Base-by-base conservation (phyloP, 768 basidiomycete species). In the Rossbeevera mucosa region DNA sequence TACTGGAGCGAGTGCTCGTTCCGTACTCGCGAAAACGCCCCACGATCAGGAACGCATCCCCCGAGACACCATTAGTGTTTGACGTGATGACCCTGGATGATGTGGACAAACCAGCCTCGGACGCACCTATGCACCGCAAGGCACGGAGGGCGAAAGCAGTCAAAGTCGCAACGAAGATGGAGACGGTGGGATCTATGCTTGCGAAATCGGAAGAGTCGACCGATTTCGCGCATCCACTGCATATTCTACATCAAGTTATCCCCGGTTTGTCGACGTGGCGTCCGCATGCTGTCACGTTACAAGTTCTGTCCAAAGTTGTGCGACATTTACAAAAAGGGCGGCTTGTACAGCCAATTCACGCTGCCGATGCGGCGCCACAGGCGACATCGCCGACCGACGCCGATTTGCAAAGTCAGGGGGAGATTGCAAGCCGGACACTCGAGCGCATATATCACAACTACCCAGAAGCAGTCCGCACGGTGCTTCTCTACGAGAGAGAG, bases 1-100 rank as follows among this genome's bases (percentile, higher is more conserved):
- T 94, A 29, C 66, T 91, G 38, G 90, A 97, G 64, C 75, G 78
- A 48, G 81, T 96, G 41, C 74, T 96, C 47, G 60, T 93, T 22
- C 84, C 82, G 0, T 79, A 79, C 59, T 76, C 78, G 41, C 69
- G 62, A 21, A 68, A 70, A 55, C 64, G 46, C 57, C 54, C 50
- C 54, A 11, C 55, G 33, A 11, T 49, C 50, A 49, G 68, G 75
- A 49, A 68, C 47, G 51, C 47, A 12, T 55, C 55, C 20, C 77
- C 77, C 12, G 57, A 61, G 30, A 69, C 75, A 7, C 80, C 80
- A 4, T 61, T 80, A 6, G 57, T 71, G 46, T 73, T 76, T 47
- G 71, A 76, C 48, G 30, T 41, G 45, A 54, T 55, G 43, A 53
- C 36, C 24, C 61, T 62, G 44, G 66, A 65, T 24, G 66, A 65